A percentile compares a stretch with the other conserved stretches of the same genome.
Evolutionary conservation across 2,329 filamentous ascomycete genomes (phyloP).

Genomic region (Ceratocystis papillata): DNA sequence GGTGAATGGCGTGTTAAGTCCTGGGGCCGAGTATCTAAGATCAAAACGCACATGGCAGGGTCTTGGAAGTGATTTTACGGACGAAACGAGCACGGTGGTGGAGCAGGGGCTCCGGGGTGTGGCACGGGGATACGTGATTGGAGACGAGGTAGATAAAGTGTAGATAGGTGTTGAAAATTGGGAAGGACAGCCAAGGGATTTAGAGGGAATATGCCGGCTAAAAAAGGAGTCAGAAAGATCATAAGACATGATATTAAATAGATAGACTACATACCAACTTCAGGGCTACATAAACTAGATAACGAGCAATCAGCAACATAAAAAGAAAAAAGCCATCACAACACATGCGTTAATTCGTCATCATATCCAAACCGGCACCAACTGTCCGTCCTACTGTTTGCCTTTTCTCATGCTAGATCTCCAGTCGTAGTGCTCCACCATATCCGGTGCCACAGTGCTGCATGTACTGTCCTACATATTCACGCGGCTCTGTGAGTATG

Average conservation of each 20-base stretch:
- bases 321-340: not conserved
- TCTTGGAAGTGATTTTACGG: constrained; percentile 71
- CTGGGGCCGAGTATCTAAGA: constrained; percentile 76
- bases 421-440: not conserved
- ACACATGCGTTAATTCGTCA: constrained; percentile 8
- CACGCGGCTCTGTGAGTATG: constrained; percentile 42
- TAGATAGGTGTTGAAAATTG: constrained; percentile 1
- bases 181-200: not conserved
- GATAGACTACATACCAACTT: constrained; percentile 9
- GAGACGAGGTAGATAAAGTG: constrained; percentile 43
- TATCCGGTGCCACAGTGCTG: constrained; percentile 1
- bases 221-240: constrained; percentile 6
- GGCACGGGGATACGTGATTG: constrained; percentile 76
- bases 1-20: constrained; percentile 78
- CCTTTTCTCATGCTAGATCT: not conserved
- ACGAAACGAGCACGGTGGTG: constrained; percentile 53
- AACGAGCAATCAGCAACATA: constrained; percentile 2
- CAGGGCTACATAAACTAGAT: not conserved
- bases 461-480: constrained; percentile 35
- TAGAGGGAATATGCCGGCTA: not conserved
- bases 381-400: not conserved
- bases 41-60: constrained; percentile 84
- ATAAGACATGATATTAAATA: constrained; percentile 7
- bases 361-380: not conserved
- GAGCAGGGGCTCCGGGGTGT: constrained; percentile 82